These are phyloP conservation scores for Mortierella sp. DNA, from an alignment of 371 early-diverging fungal genomes.

Conservation along the genomic window DNA sequence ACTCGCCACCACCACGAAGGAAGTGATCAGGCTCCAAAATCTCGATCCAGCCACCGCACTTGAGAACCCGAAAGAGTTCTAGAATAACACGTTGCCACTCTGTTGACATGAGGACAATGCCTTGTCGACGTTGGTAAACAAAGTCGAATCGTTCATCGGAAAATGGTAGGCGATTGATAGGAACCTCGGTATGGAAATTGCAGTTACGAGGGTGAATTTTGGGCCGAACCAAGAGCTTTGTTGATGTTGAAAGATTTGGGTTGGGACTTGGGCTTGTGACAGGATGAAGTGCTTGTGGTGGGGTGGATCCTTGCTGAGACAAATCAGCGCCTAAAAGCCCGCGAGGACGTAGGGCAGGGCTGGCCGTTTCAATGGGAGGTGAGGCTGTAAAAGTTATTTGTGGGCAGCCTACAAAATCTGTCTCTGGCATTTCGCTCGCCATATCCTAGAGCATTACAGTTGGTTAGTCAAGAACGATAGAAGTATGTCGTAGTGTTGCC, in stretches of 20 bases:
- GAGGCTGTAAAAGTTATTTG: constrained; percentile 40
- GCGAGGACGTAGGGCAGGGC: constrained; percentile 23
- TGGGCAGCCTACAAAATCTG: constrained; percentile 48
- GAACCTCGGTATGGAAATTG: constrained; percentile 30
- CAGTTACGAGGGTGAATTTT: constrained; percentile 38
- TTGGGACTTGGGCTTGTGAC: not conserved
- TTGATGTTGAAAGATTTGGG: not conserved
- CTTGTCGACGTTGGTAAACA: constrained; percentile 61
- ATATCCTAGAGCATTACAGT: constrained; percentile 30
- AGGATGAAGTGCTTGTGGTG: not conserved
- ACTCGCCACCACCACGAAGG: constrained; percentile 39
- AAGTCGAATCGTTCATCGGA: constrained; percentile 64
- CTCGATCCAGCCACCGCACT: constrained; percentile 53
- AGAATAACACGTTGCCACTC: constrained; percentile 42
- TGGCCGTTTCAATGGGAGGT: constrained; percentile 14
- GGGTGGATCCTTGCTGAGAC: constrained; percentile 34
- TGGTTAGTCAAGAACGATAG: not conserved
- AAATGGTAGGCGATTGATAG: constrained; percentile 63
- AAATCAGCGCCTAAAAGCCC: constrained; percentile 47
- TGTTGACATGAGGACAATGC: constrained; percentile 36
- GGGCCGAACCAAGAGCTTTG: constrained; percentile 14
- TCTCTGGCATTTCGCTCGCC: constrained; percentile 52
- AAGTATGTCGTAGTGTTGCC: not conserved
- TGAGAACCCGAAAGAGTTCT: constrained; percentile 45
- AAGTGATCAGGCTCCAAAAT: constrained; percentile 41